Conservation (phyloP, 352 stramenopile genomes). For the Globisporangium megalacanthum region DNA sequence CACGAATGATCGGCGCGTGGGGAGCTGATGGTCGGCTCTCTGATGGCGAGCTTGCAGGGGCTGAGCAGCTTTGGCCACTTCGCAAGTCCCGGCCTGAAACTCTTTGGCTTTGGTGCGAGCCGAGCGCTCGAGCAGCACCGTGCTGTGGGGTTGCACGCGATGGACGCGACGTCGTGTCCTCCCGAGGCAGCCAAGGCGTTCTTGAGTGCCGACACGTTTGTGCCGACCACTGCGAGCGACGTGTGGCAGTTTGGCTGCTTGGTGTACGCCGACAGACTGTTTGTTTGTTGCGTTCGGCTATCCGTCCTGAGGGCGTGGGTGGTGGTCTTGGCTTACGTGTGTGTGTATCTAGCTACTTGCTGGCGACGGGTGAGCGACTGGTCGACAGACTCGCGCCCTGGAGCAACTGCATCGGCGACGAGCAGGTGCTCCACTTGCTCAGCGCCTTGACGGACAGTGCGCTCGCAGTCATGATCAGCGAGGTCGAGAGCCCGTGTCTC, state of each 20-base stretch:
- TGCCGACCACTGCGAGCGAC: slow-evolving; percentile 42
- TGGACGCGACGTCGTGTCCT: slow-evolving; percentile 27
- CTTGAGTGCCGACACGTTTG: slow-evolving; percentile 31
- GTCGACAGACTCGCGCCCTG: slow-evolving; percentile 42
- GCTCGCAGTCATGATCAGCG: slow-evolving; percentile 28
- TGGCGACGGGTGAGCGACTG: slow-evolving; percentile 38
- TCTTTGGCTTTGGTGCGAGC: slow-evolving; percentile 41
- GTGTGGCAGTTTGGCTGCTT: slow-evolving; percentile 76
- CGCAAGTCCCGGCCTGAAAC: slow-evolving; percentile 25
- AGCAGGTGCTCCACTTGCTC: slow-evolving; percentile 49
- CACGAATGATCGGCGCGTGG: slow-evolving; percentile 1
- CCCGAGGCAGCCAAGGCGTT: slow-evolving; percentile 52
- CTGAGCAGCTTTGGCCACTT: slow-evolving; percentile 46
- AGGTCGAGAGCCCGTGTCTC: slow-evolving; percentile 22
- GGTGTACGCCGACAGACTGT: slow-evolving; percentile 34
- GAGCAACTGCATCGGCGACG: slow-evolving; percentile 23
- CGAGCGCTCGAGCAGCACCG: slow-evolving; percentile 28
- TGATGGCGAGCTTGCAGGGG: slow-evolving; percentile 12
- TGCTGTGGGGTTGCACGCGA: slow-evolving; percentile 18
- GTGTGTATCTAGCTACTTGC: slow-evolving; percentile 31
- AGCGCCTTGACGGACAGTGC: slow-evolving; percentile 48
- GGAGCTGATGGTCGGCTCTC: no score
- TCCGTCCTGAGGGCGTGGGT: no score
- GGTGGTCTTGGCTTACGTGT: not conserved
- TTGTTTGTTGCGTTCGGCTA: not conserved